Evolutionary conservation across 306 rosid genomes (phyloP).

Genomic region (Leucaena leucocephala): DNA sequence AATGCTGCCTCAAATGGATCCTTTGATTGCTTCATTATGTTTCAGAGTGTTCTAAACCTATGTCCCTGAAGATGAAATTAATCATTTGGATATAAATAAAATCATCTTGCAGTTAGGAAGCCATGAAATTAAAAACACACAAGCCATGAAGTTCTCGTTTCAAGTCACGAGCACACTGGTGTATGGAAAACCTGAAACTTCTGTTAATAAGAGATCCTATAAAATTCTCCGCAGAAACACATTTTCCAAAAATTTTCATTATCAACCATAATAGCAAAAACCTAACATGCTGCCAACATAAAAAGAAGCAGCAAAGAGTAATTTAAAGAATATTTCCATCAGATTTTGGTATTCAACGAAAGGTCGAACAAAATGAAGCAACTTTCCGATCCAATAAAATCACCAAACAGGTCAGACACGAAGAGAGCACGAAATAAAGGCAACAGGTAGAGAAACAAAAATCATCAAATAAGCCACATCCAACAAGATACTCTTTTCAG

Average conservation of each 20-base stretch:
- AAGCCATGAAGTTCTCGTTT: not conserved
- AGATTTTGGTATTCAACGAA: not conserved
- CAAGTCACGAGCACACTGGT: not conserved
- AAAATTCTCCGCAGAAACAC: not conserved
- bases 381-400: not conserved
- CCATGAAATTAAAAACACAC: not conserved
- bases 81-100: not conserved
- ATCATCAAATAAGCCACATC: not conserved
- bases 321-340: not conserved
- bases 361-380: not conserved
- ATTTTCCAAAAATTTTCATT: not conserved
- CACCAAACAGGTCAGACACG: not conserved
- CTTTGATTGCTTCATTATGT: constrained; percentile 75
- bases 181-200: not conserved
- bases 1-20: constrained; percentile 99
- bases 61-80: not conserved
- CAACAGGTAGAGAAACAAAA: not conserved
- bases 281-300: not conserved
- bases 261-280: not conserved
- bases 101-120: not conserved
- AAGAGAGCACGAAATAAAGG: not conserved
- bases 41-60: not conserved
- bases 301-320: not conserved
- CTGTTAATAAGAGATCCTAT: not conserved
- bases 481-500: not conserved